These are phyloP conservation scores for Lepidium sativum DNA, from an alignment of 345 rosid species.

Conservation along the genomic window DNA sequence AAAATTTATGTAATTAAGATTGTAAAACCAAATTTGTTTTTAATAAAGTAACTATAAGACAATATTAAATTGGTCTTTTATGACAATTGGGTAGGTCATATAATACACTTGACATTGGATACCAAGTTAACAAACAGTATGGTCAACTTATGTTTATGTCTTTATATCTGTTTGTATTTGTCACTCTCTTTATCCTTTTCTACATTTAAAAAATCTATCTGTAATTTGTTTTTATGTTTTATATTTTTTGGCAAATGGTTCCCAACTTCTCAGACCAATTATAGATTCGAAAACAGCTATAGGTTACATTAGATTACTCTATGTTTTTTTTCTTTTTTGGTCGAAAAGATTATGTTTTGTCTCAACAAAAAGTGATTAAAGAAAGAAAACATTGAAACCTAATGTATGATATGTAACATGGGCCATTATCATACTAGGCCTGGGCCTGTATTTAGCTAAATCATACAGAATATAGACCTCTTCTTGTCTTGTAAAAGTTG, in stretches of 20 bases:
- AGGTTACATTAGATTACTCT: not conserved
- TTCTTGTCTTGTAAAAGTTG: too few species aligned
- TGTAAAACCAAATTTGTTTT: too few species aligned
- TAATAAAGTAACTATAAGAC: too few species aligned
- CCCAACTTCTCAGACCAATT: not conserved
- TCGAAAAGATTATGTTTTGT: too few species aligned
- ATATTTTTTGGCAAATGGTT: not conserved
- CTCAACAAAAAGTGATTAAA: not conserved
- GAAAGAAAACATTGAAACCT: not conserved
- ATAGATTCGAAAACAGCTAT: not conserved
- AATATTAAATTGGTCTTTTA: not conserved
- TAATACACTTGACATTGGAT: slow-evolving; percentile 21
- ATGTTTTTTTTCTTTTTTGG: too few species aligned
- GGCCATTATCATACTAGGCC: too few species aligned
- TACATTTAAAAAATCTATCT: not conserved
- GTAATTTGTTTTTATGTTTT: not conserved
- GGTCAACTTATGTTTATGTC: slow-evolving; percentile 27
- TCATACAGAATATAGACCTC: not conserved
- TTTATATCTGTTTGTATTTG: slow-evolving; percentile 11
- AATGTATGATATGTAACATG: not conserved
- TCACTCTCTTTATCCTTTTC: slow-evolving; percentile 9
- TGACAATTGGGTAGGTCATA: slow-evolving; percentile 8
- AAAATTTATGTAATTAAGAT: too few species aligned
- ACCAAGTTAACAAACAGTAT: slow-evolving; percentile 28
- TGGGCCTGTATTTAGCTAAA: not conserved